Base-by-base conservation (phyloP, 345 rosid genomes). In the Erysimum cheiranthoides region DNA sequence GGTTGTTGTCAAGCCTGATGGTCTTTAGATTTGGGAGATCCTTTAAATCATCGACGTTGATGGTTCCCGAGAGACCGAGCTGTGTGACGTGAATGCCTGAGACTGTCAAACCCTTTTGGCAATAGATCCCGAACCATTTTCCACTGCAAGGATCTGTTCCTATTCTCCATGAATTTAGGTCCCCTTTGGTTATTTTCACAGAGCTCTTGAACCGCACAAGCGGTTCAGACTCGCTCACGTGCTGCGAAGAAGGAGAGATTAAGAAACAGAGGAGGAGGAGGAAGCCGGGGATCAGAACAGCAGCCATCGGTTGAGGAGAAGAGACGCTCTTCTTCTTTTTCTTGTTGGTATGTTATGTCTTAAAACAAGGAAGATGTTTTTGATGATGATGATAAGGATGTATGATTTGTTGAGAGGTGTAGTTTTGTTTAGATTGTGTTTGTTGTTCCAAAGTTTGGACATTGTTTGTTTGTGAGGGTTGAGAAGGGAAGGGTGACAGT, bases 81-180 rank as follows among this genome's bases (percentile, higher is more conserved):
- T 54, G 75, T 11, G 85, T 70, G 49, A 94, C 86, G 53, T 84
- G 85, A 75, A 94, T 80, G 46, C 97, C 93, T 10, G 81, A 65
- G 42, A 92, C 86, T 27, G 72, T 67, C 3, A 74, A 81, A 38
- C 76, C 76, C 11, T 81, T 70, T 53, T 49, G 51, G 67, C 98
- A 92, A 57, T 80, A 17, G 68, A 92, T 77, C 9, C 97, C 93
- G 1, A 16, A 12, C 98, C 98, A 94, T 2, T 69, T 62, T n/a
- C 79, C 65, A 11, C 36, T 25, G 59, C 98, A 92, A 52, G 96
- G 91, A 56, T 77, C 64, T 16, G 92, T 79, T 39, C 83, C 82
- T 8, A 67, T 27, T 50, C 35, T 66, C 97, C 98, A 94, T 56
- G 90, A 85, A 61, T 77, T 65, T 62, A 92, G 79, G 38, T 77